Evolutionary conservation across 2,329 filamentous ascomycete species (phyloP).

Genomic region (Thelonectria olida): DNA sequence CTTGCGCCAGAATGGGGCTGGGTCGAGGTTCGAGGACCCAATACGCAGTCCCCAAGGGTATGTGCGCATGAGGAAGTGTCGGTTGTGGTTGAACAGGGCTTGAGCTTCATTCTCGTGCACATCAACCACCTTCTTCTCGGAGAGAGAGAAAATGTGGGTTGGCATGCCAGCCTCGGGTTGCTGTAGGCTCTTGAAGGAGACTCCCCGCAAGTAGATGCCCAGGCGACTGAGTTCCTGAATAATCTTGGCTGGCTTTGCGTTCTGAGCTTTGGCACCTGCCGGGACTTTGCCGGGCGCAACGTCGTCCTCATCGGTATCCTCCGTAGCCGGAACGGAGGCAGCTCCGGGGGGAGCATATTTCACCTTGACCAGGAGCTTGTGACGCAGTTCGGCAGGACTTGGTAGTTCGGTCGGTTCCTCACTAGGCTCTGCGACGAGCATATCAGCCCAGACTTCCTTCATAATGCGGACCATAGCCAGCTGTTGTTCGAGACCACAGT

Average conservation of each 20-base stretch:
- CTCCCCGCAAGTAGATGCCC: slow-evolving; percentile 84
- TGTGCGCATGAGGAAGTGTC: slow-evolving; percentile 82
- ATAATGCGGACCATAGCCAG: slow-evolving; percentile 93
- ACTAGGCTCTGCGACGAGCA: slow-evolving; percentile 69
- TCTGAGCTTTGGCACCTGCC: slow-evolving; percentile 50
- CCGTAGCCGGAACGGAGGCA: slow-evolving; percentile 42
- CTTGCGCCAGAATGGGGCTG: slow-evolving; percentile 84
- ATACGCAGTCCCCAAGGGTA: slow-evolving; percentile 88
- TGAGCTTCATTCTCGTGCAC: slow-evolving; percentile 59
- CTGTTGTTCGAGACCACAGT: slow-evolving; percentile 83
- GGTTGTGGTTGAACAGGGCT: slow-evolving; percentile 82
- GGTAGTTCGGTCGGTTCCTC: slow-evolving; percentile 64
- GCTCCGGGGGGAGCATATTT: slow-evolving; percentile 67
- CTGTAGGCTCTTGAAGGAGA: slow-evolving; percentile 81
- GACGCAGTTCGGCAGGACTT: slow-evolving; percentile 73
- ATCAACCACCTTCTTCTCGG: slow-evolving; percentile 71
- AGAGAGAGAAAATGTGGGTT: slow-evolving; percentile 74
- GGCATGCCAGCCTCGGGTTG: slow-evolving; percentile 75
- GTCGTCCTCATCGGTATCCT: slow-evolving; percentile 48
- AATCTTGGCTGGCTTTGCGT: slow-evolving; percentile 70
- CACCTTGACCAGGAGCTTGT: slow-evolving; percentile 87
- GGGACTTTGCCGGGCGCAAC: slow-evolving; percentile 55
- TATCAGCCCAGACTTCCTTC: slow-evolving; percentile 80
- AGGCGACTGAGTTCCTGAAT: slow-evolving; percentile 78
- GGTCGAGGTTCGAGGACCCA: slow-evolving; percentile 86